phyloP scores from a whole-genome alignment of 2,329 filamentous ascomycete genomes.

The Cadophora gregata region DNA sequence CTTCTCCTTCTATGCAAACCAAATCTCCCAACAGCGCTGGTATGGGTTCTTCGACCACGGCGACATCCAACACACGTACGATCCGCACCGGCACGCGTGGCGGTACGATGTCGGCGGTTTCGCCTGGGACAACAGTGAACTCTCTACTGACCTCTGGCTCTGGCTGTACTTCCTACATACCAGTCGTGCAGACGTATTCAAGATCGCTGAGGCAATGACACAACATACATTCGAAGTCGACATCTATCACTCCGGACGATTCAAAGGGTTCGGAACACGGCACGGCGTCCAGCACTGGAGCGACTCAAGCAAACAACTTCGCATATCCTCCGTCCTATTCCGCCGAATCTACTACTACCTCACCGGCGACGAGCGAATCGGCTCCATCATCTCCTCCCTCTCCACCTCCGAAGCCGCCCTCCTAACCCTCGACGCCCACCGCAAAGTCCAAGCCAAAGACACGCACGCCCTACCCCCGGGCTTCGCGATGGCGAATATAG shows the following conservation, averaged over 20 bases:
- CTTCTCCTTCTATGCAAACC: constrained; percentile 58
- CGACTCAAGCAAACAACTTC: constrained; percentile 66
- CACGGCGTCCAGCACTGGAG: constrained; percentile 67
- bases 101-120: constrained; percentile 68
- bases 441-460: constrained; percentile 62
- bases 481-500: constrained; percentile 19
- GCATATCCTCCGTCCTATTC: constrained; percentile 63
- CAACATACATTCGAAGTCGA: constrained; percentile 67
- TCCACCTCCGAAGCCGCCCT: constrained; percentile 60
- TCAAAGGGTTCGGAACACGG: constrained; percentile 64
- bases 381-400: constrained; percentile 38
- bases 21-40: constrained; percentile 64
- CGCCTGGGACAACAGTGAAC: constrained; percentile 69
- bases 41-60: constrained; percentile 69
- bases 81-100: constrained; percentile 63
- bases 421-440: constrained; percentile 58
- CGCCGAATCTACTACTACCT: constrained; percentile 58
- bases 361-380: constrained; percentile 33
- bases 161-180: constrained; percentile 68
- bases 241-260: constrained; percentile 63
- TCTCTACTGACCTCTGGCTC: constrained; percentile 66
- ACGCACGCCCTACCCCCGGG: constrained; percentile 46
- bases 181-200: constrained; percentile 60
- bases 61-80: constrained; percentile 68
- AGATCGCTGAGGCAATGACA: constrained; percentile 61